Evolutionary conservation across 805 yeast species (phyloP).

Genomic region (Lipomyces kockii): DNA sequence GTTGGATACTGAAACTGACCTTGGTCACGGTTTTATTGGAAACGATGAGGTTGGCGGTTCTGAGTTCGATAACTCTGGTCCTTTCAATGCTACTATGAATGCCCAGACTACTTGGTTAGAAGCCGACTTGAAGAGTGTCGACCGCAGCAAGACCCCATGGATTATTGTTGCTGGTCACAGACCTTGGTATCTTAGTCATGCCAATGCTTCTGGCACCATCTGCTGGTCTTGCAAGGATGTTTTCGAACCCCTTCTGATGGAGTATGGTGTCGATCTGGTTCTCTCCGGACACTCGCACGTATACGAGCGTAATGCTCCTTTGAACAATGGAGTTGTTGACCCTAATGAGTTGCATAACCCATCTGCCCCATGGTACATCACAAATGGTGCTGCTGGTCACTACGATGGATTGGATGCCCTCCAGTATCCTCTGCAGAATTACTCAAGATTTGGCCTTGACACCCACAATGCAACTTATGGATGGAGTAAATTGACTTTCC

Average conservation of each 20-base stretch:
- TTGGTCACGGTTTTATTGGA: conserved; percentile 37
- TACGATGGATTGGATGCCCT: conserved; percentile 39
- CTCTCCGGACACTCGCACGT: conserved; percentile 41
- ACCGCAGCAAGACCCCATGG: conserved; percentile 43
- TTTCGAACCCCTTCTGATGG: conserved; percentile 38
- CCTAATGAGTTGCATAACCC: conserved; percentile 40
- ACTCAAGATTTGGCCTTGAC: neutral
- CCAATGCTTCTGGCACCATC: conserved; percentile 21
- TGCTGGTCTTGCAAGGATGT: conserved; percentile 34
- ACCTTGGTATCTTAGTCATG: conserved; percentile 41
- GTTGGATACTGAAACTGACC: conserved; percentile 41
- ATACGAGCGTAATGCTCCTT: conserved; percentile 38
- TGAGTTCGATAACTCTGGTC: conserved; percentile 25
- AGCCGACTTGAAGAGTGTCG: conserved; percentile 38
- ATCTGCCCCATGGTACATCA: conserved; percentile 40
- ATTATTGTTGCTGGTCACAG: conserved; percentile 42
- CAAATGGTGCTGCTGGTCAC: conserved; percentile 42
- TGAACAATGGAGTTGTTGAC: conserved; percentile 34
- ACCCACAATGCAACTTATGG: conserved; percentile 34
- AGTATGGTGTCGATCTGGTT: conserved; percentile 39
- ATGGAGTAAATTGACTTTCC: conserved; percentile 41
- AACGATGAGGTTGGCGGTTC: conserved; percentile 30
- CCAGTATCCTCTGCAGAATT: neutral
- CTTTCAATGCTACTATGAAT: conserved; percentile 27
- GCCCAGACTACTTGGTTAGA: conserved; percentile 41